Evolutionary conservation across 2,329 filamentous ascomycete species (phyloP).

Genomic region (Cladophialophora carrionii): DNA sequence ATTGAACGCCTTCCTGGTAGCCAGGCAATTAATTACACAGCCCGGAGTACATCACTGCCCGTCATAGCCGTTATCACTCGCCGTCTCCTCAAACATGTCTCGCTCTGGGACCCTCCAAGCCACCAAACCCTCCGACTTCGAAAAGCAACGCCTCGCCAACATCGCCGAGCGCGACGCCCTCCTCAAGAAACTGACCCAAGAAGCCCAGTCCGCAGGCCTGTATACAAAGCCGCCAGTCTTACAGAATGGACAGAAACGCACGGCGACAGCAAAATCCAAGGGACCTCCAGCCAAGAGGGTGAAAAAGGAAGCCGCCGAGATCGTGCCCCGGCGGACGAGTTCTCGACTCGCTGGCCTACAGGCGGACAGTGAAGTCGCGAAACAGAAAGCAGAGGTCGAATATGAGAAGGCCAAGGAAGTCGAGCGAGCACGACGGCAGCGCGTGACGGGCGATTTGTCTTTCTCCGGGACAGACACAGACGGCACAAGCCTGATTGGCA

Average conservation of each 20-base stretch:
- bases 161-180: slow-evolving; percentile 84
- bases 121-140: slow-evolving; percentile 75
- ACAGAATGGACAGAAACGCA: slow-evolving; percentile 49
- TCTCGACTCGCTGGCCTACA: slow-evolving; percentile 65
- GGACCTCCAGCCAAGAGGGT: slow-evolving; percentile 55
- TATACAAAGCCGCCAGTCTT: slow-evolving; percentile 59
- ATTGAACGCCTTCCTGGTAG: not conserved
- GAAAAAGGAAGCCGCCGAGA: slow-evolving; percentile 65
- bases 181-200: slow-evolving; percentile 72
- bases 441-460: slow-evolving; percentile 69
- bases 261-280: slow-evolving; percentile 51
- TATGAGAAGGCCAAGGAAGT: slow-evolving; percentile 60
- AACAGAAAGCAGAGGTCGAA: slow-evolving; percentile 70
- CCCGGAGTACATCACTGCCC: no score
- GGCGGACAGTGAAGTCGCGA: slow-evolving; percentile 68
- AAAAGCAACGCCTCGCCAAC: slow-evolving; percentile 80
- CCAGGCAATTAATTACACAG: no score
- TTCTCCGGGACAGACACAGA: slow-evolving; percentile 58
- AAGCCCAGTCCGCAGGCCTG: slow-evolving; percentile 69
- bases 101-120: slow-evolving; percentile 16
- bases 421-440: slow-evolving; percentile 64
- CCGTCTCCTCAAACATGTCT: slow-evolving; percentile 20
- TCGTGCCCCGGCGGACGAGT: slow-evolving; percentile 61
- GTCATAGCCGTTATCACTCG: not conserved
- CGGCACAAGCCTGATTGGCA: slow-evolving; percentile 56